These are phyloP conservation scores for Epicoccum sorghinum DNA, from an alignment of 2,329 filamentous ascomycete species.

Conservation along the genomic window DNA sequence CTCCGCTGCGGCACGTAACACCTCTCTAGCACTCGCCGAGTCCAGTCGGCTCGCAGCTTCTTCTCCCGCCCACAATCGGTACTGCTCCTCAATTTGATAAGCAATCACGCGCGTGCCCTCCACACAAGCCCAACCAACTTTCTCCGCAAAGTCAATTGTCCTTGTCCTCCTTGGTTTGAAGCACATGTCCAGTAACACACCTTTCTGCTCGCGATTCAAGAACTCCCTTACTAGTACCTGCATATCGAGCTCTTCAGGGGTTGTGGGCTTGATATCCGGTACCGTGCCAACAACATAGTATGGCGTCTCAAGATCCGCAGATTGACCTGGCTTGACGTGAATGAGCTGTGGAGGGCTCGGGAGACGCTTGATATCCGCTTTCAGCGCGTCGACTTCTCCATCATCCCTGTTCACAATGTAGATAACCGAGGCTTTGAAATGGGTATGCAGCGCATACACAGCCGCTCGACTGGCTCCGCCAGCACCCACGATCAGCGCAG, in stretches of 20 bases:
- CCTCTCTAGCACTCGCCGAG: slow-evolving; percentile 1
- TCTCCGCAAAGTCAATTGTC: slow-evolving; percentile 9
- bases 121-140: slow-evolving; percentile 2
- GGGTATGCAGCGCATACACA: slow-evolving; percentile 6
- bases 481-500: slow-evolving; percentile 12
- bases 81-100: slow-evolving; percentile 13
- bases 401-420: slow-evolving; percentile 12
- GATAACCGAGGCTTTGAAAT: slow-evolving; percentile 7
- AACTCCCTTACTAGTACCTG: slow-evolving; percentile 2
- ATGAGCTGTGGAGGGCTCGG: not conserved
- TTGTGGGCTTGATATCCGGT: slow-evolving; percentile 2
- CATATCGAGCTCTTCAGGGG: slow-evolving; percentile 3
- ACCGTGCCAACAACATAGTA: slow-evolving; percentile 1
- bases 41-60: slow-evolving; percentile 5
- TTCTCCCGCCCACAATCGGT: slow-evolving; percentile 7
- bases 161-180: slow-evolving; percentile 10
- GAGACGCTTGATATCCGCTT: slow-evolving; percentile 1
- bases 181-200: slow-evolving; percentile 12
- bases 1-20: slow-evolving; percentile 4
- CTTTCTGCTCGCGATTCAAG: not conserved
- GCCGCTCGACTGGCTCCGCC: slow-evolving; percentile 13
- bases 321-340: not conserved
- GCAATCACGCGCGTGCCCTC: slow-evolving; percentile 10
- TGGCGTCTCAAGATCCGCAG: not conserved
- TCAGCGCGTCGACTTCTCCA: slow-evolving; percentile 2